Conservation (phyloP, 2,329 filamentous ascomycete genomes). For the Colletotrichum sp. region DNA sequence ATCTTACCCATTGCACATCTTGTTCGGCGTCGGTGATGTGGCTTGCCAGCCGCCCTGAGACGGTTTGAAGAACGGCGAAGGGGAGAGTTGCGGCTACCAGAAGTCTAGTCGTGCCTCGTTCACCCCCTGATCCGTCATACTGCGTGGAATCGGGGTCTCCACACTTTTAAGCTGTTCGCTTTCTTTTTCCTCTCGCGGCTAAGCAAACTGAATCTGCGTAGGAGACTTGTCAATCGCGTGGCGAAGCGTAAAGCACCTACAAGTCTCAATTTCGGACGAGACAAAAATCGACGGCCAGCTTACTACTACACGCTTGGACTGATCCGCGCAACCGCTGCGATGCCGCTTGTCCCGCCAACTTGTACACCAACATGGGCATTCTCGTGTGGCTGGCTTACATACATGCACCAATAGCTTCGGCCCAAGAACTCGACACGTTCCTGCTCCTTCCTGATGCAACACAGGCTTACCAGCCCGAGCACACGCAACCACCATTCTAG, state of each 20-base stretch:
- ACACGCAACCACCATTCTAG: not conserved
- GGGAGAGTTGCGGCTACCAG: not conserved
- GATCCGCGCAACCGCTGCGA: not conserved
- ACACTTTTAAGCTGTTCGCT: slow-evolving; percentile 2
- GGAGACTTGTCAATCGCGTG: not conserved
- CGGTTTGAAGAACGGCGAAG: not conserved
- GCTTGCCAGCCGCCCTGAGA: not conserved
- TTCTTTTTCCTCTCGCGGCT: slow-evolving; percentile 9
- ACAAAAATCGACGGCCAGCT: not conserved
- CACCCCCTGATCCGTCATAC: not conserved
- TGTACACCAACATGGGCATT: not conserved
- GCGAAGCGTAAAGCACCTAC: not conserved
- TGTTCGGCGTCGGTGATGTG: not conserved
- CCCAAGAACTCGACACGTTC: not conserved
- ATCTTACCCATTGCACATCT: not conserved
- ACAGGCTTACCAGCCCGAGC: not conserved
- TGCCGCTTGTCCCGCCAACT: not conserved
- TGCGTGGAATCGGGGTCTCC: not conserved
- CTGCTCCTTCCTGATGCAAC: not conserved
- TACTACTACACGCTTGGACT: not conserved
- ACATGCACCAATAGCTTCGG: not conserved
- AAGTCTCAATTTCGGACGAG: not conserved
- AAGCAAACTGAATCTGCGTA: not conserved
- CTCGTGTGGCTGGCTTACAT: not conserved
- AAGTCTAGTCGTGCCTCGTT: not conserved